Conservation (phyloP, 768 basidiomycete genomes). For the Xanthoconium stramineum region DNA sequence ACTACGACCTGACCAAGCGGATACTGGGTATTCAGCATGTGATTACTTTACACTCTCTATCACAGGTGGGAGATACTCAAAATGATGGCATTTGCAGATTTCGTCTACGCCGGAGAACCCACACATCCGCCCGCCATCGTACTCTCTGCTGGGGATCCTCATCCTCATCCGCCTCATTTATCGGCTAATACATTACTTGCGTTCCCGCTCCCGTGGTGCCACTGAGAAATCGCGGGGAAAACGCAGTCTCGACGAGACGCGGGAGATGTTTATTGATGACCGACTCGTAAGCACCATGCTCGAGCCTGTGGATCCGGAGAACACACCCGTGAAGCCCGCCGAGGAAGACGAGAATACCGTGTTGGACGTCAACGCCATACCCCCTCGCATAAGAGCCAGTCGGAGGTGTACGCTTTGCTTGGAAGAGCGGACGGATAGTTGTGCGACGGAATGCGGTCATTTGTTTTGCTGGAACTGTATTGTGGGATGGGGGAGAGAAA, state of each 20-base stretch:
- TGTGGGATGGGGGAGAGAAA: slow-evolving; percentile 85
- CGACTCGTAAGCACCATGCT: slow-evolving; percentile 58
- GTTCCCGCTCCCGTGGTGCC: slow-evolving; percentile 25
- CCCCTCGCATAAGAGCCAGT: slow-evolving; percentile 48
- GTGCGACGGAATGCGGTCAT: slow-evolving; percentile 86
- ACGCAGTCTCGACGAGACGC: slow-evolving; percentile 26
- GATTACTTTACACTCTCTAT: slow-evolving; percentile 13
- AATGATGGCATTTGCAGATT: slow-evolving; percentile 43
- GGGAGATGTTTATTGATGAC: slow-evolving; percentile 55
- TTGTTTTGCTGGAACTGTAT: slow-evolving; percentile 90
- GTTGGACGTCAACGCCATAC: slow-evolving; percentile 56
- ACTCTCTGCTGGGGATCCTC: slow-evolving; percentile 79
- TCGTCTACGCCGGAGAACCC: slow-evolving; percentile 71
- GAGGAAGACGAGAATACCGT: slow-evolving; percentile 71
- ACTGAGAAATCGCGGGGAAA: slow-evolving; percentile 35
- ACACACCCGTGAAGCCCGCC: slow-evolving; percentile 51
- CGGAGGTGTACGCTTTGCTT: slow-evolving; percentile 81
- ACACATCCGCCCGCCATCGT: slow-evolving; percentile 74
- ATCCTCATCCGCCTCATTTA: slow-evolving; percentile 62
- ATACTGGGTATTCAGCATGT: slow-evolving; percentile 70
- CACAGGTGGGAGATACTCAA: neutral
- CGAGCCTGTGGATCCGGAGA: slow-evolving; percentile 48
- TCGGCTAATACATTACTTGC: slow-evolving; percentile 51
- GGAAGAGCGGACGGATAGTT: slow-evolving; percentile 79
- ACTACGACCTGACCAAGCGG: slow-evolving; percentile 70